These are phyloP conservation scores for Peniophora sp. DNA, from an alignment of 1,284 basidiomycete species.

Conservation along the genomic window DNA sequence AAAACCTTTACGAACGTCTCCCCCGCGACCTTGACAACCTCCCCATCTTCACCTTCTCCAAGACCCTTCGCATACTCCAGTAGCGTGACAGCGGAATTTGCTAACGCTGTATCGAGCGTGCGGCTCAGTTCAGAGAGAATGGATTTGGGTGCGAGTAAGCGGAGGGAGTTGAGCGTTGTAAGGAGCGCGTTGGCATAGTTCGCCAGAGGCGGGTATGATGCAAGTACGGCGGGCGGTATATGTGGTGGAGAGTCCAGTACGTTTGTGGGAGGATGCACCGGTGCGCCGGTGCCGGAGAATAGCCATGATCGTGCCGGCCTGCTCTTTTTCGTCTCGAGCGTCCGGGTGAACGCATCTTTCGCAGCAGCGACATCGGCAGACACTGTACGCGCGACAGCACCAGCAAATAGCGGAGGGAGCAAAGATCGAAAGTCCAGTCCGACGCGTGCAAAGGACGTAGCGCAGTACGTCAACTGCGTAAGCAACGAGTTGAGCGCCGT, in stretches of 20 bases:
- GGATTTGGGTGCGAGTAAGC: constrained; percentile 68
- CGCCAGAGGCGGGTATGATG: constrained; percentile 75
- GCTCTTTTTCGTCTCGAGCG: constrained; percentile 2
- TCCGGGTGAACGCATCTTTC: constrained; percentile 3
- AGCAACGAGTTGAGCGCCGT: constrained; percentile 75
- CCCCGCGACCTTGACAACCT: constrained; percentile 46
- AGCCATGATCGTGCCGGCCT: constrained; percentile 11
- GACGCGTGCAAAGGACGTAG: constrained; percentile 86
- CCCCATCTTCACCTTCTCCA: constrained; percentile 26
- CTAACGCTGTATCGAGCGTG: constrained; percentile 46
- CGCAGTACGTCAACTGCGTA: constrained; percentile 89
- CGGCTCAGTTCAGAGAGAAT: constrained; percentile 38
- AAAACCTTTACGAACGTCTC: constrained; percentile 52
- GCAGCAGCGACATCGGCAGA: constrained; percentile 32
- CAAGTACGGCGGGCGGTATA: constrained; percentile 59
- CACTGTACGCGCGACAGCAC: constrained; percentile 42
- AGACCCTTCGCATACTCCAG: constrained; percentile 15
- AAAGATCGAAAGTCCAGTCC: constrained; percentile 76
- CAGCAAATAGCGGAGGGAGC: constrained; percentile 57
- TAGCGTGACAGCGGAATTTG: constrained; percentile 29
- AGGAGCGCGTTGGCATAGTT: constrained; percentile 70
- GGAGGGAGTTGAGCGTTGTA: constrained; percentile 71
- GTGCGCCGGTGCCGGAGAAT: constrained; percentile 9
- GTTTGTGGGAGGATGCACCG: constrained; percentile 15
- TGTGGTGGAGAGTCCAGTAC: constrained; percentile 28